phyloP scores from a whole-genome alignment of 129 eudicot genomes.

The Chrysanthemum seticuspe region DNA sequence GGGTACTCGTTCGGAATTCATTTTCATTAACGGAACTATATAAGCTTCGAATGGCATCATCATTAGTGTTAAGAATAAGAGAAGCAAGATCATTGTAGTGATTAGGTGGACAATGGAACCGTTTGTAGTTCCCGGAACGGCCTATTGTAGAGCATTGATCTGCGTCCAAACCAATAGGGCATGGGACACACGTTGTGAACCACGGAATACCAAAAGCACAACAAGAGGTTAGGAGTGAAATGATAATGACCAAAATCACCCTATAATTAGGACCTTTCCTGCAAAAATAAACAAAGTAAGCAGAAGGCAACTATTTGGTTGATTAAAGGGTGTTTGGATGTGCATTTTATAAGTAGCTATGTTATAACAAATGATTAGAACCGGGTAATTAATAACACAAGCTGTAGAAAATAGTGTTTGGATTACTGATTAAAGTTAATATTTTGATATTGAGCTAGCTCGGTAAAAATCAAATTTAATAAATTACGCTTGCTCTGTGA shows the following conservation, averaged over 20 bases:
- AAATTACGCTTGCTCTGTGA: too few relatives aligned
- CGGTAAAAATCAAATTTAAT: too few relatives aligned
- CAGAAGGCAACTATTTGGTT: not conserved
- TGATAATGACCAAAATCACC: slow-evolving; percentile 53
- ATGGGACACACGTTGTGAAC: slow-evolving; percentile 70
- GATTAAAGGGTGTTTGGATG: not conserved
- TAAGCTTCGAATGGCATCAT: slow-evolving; percentile 87
- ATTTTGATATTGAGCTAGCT: too few relatives aligned
- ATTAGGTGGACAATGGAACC: slow-evolving; percentile 75
- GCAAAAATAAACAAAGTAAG: slow-evolving; percentile 27
- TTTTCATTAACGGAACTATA: slow-evolving; percentile 42
- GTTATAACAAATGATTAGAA: not conserved
- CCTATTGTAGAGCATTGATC: slow-evolving; percentile 59
- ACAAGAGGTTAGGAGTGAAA: slow-evolving; percentile 82
- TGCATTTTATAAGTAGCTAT: not conserved
- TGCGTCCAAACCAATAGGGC: slow-evolving; percentile 51
- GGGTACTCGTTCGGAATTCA: slow-evolving; percentile 67
- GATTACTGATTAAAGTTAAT: not conserved
- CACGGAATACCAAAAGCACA: slow-evolving; percentile 90
- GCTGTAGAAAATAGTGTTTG: not conserved
- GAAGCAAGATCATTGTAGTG: slow-evolving; percentile 96
- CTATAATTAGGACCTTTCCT: slow-evolving; percentile 80
- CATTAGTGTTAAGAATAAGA: slow-evolving; percentile 88
- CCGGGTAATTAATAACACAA: not conserved
- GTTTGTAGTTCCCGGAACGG: slow-evolving; percentile 82